Conservation (phyloP, 257 asterid genomes). For the Petunia secreta region DNA sequence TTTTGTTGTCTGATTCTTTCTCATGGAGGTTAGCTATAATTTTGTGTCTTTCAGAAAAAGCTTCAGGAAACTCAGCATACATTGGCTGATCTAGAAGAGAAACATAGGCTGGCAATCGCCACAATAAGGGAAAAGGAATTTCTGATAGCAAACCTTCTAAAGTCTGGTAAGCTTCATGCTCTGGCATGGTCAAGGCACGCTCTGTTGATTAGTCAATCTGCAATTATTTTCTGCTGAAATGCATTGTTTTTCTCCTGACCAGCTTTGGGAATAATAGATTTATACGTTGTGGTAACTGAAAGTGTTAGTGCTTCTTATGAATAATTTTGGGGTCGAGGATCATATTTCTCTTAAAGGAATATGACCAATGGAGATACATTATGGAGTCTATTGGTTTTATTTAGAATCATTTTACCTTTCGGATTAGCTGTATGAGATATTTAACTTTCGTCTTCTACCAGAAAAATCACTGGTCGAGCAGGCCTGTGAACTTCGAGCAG, state of each 20-base stretch:
- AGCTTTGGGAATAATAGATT: neutral
- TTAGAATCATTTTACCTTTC: conserved; percentile 10
- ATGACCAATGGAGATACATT: neutral
- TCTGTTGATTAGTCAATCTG: conserved; percentile 13
- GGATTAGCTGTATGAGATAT: conserved; percentile 2
- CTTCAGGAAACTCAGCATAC: conserved; percentile 83
- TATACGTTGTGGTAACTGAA: neutral
- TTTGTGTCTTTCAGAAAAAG: conserved; percentile 64
- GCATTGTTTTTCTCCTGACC: neutral
- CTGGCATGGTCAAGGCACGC: conserved; percentile 5
- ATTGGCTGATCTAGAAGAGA: conserved; percentile 92
- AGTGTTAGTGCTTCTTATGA: neutral
- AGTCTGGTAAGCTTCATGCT: conserved; percentile 66
- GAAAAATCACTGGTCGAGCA: conserved; percentile 89
- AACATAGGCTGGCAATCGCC: conserved; percentile 84
- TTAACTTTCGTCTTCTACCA: conserved; percentile 38
- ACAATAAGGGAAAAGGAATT: conserved; percentile 93
- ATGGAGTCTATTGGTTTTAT: neutral
- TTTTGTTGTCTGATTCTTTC: conserved; percentile 25
- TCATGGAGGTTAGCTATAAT: conserved; percentile 35
- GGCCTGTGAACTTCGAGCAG: conserved; percentile 90
- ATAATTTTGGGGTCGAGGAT: neutral
- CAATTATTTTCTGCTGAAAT: conserved; percentile 18
- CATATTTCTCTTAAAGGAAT: conserved; percentile 7
- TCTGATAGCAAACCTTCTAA: conserved; percentile 86